Percentiles rank a stretch among this genome's conserved stretches.
Conservation (phyloP, 176 grass and related monocot genomes). For the Alloteropsis semialata region DNA sequence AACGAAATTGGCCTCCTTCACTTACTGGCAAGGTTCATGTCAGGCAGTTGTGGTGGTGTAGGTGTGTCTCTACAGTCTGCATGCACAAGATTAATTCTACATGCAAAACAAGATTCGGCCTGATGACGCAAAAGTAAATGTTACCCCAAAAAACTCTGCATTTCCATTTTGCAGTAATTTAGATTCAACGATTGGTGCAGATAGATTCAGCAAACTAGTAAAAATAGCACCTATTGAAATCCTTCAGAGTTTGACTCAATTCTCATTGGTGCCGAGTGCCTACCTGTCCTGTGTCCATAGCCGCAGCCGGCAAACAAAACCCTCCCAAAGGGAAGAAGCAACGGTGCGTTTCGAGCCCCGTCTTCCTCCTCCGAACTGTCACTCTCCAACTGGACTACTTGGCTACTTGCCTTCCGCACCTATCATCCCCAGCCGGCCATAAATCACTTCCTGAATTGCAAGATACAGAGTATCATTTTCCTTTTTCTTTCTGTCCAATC, state of each 20-base stretch:
- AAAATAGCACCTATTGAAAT: too few relatives aligned
- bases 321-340: too few relatives aligned
- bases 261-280: too few relatives aligned
- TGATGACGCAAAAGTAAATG: neutral
- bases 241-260: too few relatives aligned
- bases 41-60: too few relatives aligned
- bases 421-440: neutral
- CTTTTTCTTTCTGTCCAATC: neutral
- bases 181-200: neutral
- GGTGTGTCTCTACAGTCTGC: too few relatives aligned
- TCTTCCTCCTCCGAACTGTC: neutral
- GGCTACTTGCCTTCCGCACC: constrained; percentile 35
- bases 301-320: too few relatives aligned
- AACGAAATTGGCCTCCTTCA: too few relatives aligned
- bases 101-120: too few relatives aligned
- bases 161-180: neutral
- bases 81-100: too few relatives aligned
- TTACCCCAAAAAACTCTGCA: neutral
- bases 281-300: too few relatives aligned
- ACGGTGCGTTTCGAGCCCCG: neutral
- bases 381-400: neutral
- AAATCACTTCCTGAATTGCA: constrained; percentile 4
- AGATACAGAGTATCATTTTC: neutral
- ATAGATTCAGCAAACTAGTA: neutral
- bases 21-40: too few relatives aligned